Percentiles rank a stretch among this genome's conserved stretches.
Conservation (phyloP, 2,329 filamentous ascomycete genomes). For the Trichocomaceae sp. region DNA sequence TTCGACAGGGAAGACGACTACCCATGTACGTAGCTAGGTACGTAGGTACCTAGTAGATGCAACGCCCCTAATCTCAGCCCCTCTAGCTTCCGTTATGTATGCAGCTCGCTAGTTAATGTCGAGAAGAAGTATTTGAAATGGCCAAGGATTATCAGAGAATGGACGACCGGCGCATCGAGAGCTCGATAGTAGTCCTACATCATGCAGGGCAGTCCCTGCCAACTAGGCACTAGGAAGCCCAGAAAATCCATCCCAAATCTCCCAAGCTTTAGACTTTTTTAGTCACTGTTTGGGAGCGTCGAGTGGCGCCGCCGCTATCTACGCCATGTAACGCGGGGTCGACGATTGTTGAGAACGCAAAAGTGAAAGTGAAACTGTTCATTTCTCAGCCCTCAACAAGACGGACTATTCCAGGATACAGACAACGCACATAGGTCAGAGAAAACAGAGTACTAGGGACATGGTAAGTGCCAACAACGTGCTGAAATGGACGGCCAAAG, state of each 20-base stretch:
- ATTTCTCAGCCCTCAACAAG: too few relatives aligned
- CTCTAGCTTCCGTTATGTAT: too few relatives aligned
- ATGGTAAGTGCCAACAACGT: not conserved
- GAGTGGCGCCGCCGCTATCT: not conserved
- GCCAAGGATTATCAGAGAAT: not conserved
- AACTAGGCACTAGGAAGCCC: not conserved
- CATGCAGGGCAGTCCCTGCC: too few relatives aligned
- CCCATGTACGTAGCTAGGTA: too few relatives aligned
- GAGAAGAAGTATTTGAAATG: too few relatives aligned
- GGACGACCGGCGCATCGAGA: not conserved
- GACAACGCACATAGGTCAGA: too few relatives aligned
- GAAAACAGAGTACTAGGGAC: not conserved
- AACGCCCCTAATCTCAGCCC: too few relatives aligned
- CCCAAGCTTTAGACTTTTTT: not conserved
- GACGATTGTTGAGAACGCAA: not conserved
- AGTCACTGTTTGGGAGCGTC: not conserved
- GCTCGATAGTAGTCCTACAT: not conserved
- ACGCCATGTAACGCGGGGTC: not conserved
- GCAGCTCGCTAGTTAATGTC: not conserved
- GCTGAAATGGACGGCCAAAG: not conserved
- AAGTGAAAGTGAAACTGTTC: not conserved
- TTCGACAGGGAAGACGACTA: not conserved
- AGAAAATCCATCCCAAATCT: not conserved
- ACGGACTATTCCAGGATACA: too few relatives aligned
- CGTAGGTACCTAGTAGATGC: too few relatives aligned